Evolutionary conservation across 306 rosid genomes (phyloP).

Genomic region (Rosa rugosa): DNA sequence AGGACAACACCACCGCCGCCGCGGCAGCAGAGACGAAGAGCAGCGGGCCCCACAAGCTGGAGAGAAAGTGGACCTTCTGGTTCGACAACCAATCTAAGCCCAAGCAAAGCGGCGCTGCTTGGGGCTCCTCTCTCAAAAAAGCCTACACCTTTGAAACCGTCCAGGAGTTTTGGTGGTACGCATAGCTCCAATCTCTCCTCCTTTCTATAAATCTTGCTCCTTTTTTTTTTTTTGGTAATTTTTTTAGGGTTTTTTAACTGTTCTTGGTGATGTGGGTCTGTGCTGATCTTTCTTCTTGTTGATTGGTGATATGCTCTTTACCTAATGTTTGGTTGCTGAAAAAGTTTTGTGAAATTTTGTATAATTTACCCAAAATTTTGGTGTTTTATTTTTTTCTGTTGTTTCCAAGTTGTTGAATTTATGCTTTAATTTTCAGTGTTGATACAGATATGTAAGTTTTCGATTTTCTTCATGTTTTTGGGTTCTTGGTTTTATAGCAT

Average conservation of each 20-base stretch:
- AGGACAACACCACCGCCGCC: constrained; percentile 4
- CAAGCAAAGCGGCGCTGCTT: constrained; percentile 77
- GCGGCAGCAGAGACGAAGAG: constrained; percentile 11
- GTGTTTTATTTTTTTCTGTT: neutral
- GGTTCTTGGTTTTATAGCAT: neutral
- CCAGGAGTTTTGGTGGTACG: constrained; percentile 91
- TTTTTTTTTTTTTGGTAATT: constrained; percentile 11
- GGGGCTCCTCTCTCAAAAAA: constrained; percentile 84
- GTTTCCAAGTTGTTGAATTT: neutral
- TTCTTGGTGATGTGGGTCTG: neutral
- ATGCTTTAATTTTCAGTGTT: neutral
- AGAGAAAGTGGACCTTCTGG: constrained; percentile 96
- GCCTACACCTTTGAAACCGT: constrained; percentile 82
- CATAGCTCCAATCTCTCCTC: neutral
- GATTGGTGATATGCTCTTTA: neutral
- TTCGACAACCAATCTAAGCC: constrained; percentile 81
- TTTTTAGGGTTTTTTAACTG: too few relatives aligned
- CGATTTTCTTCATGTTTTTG: neutral
- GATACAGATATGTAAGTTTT: neutral
- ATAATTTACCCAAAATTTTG: too few relatives aligned
- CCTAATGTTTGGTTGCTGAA: neutral
- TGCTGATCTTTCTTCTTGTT: neutral
- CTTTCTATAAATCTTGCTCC: neutral
- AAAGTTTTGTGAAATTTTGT: neutral
- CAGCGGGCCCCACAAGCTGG: constrained; percentile 49